Base-by-base conservation (phyloP, 2,329 filamentous ascomycete species). In the Aspergillus melleus region DNA sequence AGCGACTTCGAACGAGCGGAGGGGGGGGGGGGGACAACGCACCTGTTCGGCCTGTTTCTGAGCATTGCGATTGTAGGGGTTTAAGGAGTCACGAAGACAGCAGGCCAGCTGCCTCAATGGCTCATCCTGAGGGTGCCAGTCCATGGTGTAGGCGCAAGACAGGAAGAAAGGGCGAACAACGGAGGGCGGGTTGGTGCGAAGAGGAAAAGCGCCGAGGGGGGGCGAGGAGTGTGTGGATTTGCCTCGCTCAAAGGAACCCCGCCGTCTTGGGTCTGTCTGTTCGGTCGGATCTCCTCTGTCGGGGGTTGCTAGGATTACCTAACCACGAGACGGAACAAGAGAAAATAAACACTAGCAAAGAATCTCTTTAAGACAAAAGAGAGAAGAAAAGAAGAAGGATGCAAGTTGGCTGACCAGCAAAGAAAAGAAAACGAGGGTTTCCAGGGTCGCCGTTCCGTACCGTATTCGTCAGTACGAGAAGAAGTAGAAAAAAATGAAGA, bases 31-130 rank as follows among this genome's bases (percentile, higher is more conserved):
- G 26, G 55, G 46, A 60, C 49, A 56, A 83, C 90, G 82, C 75
- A 96, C 92, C 76, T 86, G 79, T 80, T 96, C 94, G 59, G 95
- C 94, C 77, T 96, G 90, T 79, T 94, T 96, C 77, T 95, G 92
- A 55, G 89, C 88, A 70, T 79, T 82, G 74, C 88, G 88, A 78
- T 96, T 86, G 74, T 90, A 89, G 68, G 89, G 90, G 75, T 91
- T 96, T 71, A 98, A 83, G 49, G 95, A 97, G 81, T 98, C 93
- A 80, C 89, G 91, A 72, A 99, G 86, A 79, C 88, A 97, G 72
- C 88, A 86, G 68, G 92, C 90, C 66, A 99, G 87, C 84, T 97
- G 93, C 83, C 85, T 86, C 82, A 99, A 83, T 76, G 90, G 92
- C 83, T 93, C 91, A 71, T 89, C 86, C 72, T 90, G 84, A 64